Base-by-base conservation (phyloP, 2,329 filamentous ascomycete species). In the Ramichloridium luteum region DNA sequence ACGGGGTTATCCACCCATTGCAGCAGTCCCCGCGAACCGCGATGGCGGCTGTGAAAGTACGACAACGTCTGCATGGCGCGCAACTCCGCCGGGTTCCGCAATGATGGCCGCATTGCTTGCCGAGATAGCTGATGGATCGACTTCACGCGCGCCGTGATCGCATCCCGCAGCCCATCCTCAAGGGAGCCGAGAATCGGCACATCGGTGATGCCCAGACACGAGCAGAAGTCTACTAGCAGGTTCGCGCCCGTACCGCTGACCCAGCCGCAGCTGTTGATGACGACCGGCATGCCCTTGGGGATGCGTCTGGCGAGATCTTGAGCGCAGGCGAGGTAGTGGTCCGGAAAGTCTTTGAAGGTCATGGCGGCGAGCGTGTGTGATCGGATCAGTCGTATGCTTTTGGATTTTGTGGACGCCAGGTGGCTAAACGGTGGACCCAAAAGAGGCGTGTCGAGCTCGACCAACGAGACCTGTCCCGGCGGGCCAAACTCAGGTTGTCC, bases 241-340 rank as follows among this genome's bases (percentile, higher is more conserved):
- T 77, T 72, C 0, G 83, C 62, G 0, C 80, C 79, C 0, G 77
- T 74, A 1, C 78, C 77, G 36, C 77, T 70, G 14, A 82, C 68
- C 75, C 79, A 84, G 3, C 79, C 78, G 1, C 79, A 73, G 0
- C 77, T 80, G 49, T 88, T 86, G 46, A 88, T 65, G 5, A 88
- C 55, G 0, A 86, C 57, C 0, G 79, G 74, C 9, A 55, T 61
- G n/a, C n/a, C n/a, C 4, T 57, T 51, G 2, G 58, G 49, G 5
- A 66, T 80, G 23, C 68, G 62, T 0, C 64, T 55, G 34, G 74
- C 65, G 0, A 90, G 63, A 39, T 85, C 73, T 8, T 66, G 50
- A 0, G 70, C 70, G 39, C 77, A 81, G 9, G 68, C 64, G 2
- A 76, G 52, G 44, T 80, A 86, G 32, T 83, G 67, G 3, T 70